phyloP scores from a whole-genome alignment of 768 basidiomycete genomes.

The Tylopilus subfusipes region DNA sequence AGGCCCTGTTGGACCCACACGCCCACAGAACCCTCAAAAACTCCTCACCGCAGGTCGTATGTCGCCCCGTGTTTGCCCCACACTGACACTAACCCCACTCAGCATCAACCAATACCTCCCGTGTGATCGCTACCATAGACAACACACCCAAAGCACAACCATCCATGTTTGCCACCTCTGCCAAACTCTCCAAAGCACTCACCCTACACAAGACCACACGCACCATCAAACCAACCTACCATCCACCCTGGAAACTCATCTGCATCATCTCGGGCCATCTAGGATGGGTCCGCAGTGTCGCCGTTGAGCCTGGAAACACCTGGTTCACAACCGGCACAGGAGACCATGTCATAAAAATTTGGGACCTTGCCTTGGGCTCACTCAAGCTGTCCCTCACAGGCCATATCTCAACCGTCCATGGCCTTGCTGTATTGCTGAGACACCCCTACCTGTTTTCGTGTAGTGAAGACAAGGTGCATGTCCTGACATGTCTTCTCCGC shows the following conservation, averaged over 20 bases:
- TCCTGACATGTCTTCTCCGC: neutral
- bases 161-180: slow-evolving; percentile 64
- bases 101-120: slow-evolving; percentile 48
- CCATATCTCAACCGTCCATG: slow-evolving; percentile 95
- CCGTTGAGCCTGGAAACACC: slow-evolving; percentile 96
- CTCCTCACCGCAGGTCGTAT: slow-evolving; percentile 70
- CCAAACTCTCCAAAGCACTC: slow-evolving; percentile 82
- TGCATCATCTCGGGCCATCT: slow-evolving; percentile 97
- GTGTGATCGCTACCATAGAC: slow-evolving; percentile 73
- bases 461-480: slow-evolving; percentile 90
- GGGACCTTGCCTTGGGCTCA: slow-evolving; percentile 98
- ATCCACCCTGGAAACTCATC: slow-evolving; percentile 92
- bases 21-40: slow-evolving; percentile 58
- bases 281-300: slow-evolving; percentile 95
- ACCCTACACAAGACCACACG: slow-evolving; percentile 90
- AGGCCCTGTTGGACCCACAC: slow-evolving; percentile 73
- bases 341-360: slow-evolving; percentile 97
- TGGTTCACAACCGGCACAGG: slow-evolving; percentile 99
- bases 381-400: slow-evolving; percentile 93
- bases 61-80: slow-evolving; percentile 18
- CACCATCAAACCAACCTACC: slow-evolving; percentile 92
- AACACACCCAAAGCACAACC: slow-evolving; percentile 62
- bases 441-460: slow-evolving; percentile 98
- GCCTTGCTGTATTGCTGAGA: slow-evolving; percentile 84
- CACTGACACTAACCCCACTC: slow-evolving; percentile 13